A percentile compares a stretch with the other conserved stretches of the same genome.
Evolutionary conservation across 2,329 filamentous ascomycete genomes (phyloP).

Genomic region (Epichloe elymi): DNA sequence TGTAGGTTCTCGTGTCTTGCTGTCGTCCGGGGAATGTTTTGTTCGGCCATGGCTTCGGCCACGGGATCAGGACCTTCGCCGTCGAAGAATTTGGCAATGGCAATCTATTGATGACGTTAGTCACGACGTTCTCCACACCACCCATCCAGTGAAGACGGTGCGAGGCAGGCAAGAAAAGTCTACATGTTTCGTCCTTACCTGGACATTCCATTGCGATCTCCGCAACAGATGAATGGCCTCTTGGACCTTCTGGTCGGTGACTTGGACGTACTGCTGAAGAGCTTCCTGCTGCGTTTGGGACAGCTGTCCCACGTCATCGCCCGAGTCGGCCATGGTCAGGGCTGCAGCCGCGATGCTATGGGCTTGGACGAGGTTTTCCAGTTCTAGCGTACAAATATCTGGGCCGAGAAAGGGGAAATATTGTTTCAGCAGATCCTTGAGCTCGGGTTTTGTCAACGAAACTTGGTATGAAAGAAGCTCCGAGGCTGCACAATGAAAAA

Average conservation of each 20-base stretch:
- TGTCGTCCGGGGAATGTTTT: slow-evolving; percentile 48
- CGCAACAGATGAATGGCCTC: slow-evolving; percentile 69
- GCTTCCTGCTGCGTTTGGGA: slow-evolving; percentile 67
- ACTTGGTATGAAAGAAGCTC: not conserved
- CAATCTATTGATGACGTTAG: slow-evolving; percentile 47
- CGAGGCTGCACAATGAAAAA: not conserved
- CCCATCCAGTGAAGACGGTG: too few relatives aligned
- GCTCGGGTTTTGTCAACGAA: not conserved
- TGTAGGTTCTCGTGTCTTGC: slow-evolving; percentile 63
- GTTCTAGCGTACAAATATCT: not conserved
- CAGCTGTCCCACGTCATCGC: slow-evolving; percentile 51
- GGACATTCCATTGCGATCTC: slow-evolving; percentile 91
- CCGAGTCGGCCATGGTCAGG: slow-evolving; percentile 20
- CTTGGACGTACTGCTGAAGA: slow-evolving; percentile 74
- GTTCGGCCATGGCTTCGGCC: slow-evolving; percentile 58
- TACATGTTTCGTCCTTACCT: slow-evolving; percentile 35
- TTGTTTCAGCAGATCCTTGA: not conserved
- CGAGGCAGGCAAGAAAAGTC: not conserved
- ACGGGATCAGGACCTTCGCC: slow-evolving; percentile 77
- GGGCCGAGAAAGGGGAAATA: not conserved
- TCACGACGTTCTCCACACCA: not conserved
- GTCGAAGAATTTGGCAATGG: slow-evolving; percentile 95
- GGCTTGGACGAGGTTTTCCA: not conserved
- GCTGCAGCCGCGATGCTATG: not conserved
- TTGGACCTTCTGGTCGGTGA: slow-evolving; percentile 70